Evolutionary conservation across 805 yeast genomes (phyloP).

Genomic region (Nakazawaea peltata): DNA sequence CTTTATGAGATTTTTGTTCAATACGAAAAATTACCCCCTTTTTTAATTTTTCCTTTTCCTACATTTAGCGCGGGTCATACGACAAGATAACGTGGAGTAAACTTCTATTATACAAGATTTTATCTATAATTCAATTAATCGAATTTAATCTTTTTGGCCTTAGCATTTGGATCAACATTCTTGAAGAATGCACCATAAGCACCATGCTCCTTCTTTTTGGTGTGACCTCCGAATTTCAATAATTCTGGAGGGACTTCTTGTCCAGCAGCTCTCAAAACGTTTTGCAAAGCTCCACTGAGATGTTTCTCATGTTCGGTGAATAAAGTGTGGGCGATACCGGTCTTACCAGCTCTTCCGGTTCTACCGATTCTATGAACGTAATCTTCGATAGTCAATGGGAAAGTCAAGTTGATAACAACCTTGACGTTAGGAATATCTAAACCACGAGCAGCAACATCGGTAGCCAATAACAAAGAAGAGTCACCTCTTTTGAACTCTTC

Average conservation of each 20-base stretch:
- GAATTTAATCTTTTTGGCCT: slow-evolving; percentile 87
- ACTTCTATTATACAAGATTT: background rate
- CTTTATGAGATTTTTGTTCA: too few species aligned
- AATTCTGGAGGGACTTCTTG: slow-evolving; percentile 95
- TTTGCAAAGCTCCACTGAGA: slow-evolving; percentile 87
- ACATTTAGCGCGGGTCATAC: too few species aligned
- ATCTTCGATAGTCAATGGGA: slow-evolving; percentile 95
- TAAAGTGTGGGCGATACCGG: slow-evolving; percentile 90
- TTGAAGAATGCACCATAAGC: slow-evolving; percentile 98
- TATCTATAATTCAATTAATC: slow-evolving; percentile 26
- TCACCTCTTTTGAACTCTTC: slow-evolving; percentile 78
- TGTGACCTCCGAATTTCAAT: slow-evolving; percentile 93
- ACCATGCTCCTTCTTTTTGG: slow-evolving; percentile 94
- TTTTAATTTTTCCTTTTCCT: too few species aligned
- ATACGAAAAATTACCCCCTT: too few species aligned
- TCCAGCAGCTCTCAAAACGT: slow-evolving; percentile 86
- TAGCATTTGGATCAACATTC: slow-evolving; percentile 77
- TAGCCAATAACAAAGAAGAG: slow-evolving; percentile 75
- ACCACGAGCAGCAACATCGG: slow-evolving; percentile 98
- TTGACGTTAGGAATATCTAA: slow-evolving; percentile 96
- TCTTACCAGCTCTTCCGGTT: slow-evolving; percentile 95
- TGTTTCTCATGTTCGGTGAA: slow-evolving; percentile 97
- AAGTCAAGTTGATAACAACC: slow-evolving; percentile 88
- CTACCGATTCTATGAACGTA: slow-evolving; percentile 97
- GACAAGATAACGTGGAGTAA: background rate